Percentiles rank a stretch among this genome's conserved stretches.
Conservation (phyloP, 805 yeast species). For the Alloascoidea africana region DNA sequence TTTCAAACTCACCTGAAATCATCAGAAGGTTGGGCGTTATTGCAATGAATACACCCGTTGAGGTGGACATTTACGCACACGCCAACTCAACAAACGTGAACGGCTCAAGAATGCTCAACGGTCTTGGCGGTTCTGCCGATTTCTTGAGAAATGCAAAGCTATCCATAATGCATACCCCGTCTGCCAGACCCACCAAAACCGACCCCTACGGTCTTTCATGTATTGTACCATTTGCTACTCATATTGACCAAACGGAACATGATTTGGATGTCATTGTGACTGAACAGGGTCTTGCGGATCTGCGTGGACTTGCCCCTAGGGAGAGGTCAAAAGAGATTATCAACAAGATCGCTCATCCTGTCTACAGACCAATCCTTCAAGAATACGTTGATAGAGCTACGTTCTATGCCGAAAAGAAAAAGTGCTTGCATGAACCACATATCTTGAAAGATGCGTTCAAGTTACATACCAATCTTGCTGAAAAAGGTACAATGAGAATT, state of each 20-base stretch:
- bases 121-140: constrained; percentile 95
- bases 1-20: constrained; percentile 91
- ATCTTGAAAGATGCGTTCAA: constrained; percentile 80
- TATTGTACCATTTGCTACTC: constrained; percentile 92
- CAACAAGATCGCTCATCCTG: constrained; percentile 90
- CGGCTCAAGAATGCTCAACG: constrained; percentile 96
- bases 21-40: constrained; percentile 94
- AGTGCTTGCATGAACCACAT: constrained; percentile 89
- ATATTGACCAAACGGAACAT: constrained; percentile 95
- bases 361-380: constrained; percentile 65
- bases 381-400: constrained; percentile 83
- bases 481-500: constrained; percentile 94
- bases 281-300: constrained; percentile 92
- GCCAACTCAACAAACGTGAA: constrained; percentile 95
- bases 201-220: constrained; percentile 94
- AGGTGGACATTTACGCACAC: constrained; percentile 93
- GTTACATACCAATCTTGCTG: constrained; percentile 83
- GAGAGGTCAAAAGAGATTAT: constrained; percentile 84
- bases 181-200: constrained; percentile 85
- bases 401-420: constrained; percentile 56
- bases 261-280: constrained; percentile 90
- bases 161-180: constrained; percentile 96
- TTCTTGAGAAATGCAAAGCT: constrained; percentile 92
- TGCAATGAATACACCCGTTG: constrained; percentile 99
- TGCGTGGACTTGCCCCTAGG: constrained; percentile 89